Base-by-base conservation (phyloP, 2,329 filamentous ascomycete genomes). In the Sporothrix mexicana region DNA sequence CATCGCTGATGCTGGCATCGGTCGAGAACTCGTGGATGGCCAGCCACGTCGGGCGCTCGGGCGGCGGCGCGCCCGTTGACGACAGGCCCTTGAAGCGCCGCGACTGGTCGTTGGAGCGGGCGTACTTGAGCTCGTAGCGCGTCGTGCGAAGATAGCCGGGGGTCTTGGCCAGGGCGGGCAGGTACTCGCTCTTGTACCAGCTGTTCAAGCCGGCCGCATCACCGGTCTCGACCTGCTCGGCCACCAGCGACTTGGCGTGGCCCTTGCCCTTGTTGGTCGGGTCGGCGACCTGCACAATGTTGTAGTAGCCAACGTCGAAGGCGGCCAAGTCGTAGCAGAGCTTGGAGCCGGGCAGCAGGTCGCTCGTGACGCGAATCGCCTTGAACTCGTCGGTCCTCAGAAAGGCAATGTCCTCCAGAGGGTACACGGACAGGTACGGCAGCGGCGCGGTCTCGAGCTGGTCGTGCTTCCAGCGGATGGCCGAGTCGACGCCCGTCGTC, bases 351-450 rank as follows among this genome's bases (percentile, higher is more conserved):
- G 78, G 78, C 43, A 79, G 72, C 30, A 75, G 57, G 23, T 79
- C 77, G 73, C 80, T 82, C 23, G 78, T 76, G 3, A 82, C 77
- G 5, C 74, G 76, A 67, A 83, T 80, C 1, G 75, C 75, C 53
- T 76, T 79, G 75, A 83, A 83, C 72, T 80, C 80, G 5, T 78
- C 74, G 20, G 78, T 76, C 17, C 78, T 73, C 45, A 79, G 78
- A 66, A 83, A 83, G 0, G 75, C 78, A 25, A 83, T 43, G 55
- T 83, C 80, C 4, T 74, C 72, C 78, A 82, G 78, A 6, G 81
- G 79, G 67, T 83, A 82, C 59, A 80, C 78, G 7, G 80, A 79
- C 7, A 83, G 77, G 69, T 79, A 82, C 0, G 81, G 81, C 73
- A 77, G 80, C 61, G 45, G 20, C 43, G 55, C 49, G n/a, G 68